Base-by-base conservation (phyloP, 495 filamentous ascomycete genomes). In the Podospora didyma region DNA sequence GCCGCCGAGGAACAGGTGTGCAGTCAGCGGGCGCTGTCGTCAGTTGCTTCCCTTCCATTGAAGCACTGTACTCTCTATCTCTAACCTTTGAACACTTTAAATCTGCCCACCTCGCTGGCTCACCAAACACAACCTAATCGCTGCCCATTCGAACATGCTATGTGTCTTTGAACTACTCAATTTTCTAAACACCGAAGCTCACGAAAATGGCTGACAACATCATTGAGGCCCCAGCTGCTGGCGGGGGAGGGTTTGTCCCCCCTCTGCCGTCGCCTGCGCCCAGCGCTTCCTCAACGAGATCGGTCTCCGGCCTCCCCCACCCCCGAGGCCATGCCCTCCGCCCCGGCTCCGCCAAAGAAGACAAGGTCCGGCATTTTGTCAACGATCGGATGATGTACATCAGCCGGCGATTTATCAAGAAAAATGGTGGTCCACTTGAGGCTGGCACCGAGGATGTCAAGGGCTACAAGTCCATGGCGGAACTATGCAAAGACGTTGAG, bases 281-380 rank as follows among this genome's bases (percentile, higher is more conserved):
- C 7, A 82, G 80, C 28, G 65, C 80, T 21, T 78, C 80, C n/a
- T 72, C 62, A 3, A 31, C 53, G 17, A 45, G 44, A 11, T 68
- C 31, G 63, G 58, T 7, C 5, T 70, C 78, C 0, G 58, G 63
- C 3, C 77, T 93, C 4, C 89, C 89, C 1, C 79, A 79, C 48
- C 84, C 86, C 2, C 84, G 89, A 53, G 68, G 74, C 21, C 77
- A 79, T 19, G 84, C 89, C 0, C 73, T 95, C 7, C 79, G 77
- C 26, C 72, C 88, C 0, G 92, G 92, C 1, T 88, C 88, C 0
- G 67, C 73, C 7, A 94, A 92, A 67, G 92, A 96, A 69, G 85
- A 84, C 53, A 75, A 79, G n/a, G 81, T 89, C 45, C 83, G 92
- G 56, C 75, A 83, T 26, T 86, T 88, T 71, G 78, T 91, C 2